Evolutionary conservation across 371 early-diverging fungal species (phyloP), one percentile per base, ranked within the genome.

Genomic region (Entomophthora muscae): DNA sequence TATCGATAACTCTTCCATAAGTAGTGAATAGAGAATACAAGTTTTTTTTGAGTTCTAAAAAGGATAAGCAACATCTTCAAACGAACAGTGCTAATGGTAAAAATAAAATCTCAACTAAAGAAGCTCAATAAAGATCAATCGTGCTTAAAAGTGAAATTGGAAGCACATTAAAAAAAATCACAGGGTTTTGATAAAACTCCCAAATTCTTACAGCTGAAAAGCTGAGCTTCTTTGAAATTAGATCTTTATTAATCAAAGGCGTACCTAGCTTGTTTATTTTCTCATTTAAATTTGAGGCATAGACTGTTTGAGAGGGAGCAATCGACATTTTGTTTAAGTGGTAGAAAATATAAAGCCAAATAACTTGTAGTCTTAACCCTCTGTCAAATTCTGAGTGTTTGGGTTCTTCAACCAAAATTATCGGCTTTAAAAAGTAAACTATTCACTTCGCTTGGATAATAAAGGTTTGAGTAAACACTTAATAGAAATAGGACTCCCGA

Each of bases 1-100:
- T 83, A 66, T 91, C 93, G 29, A 94, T 65, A 42, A 96, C 78
- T 53, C 77, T 74, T 31, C 95, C 97, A 71, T 85, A 84, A 17
- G 83, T 77, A 22, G 83, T 76, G 69, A 93, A 93, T 31, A 90
- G 72, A 58, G 75, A 73, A 74, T 90, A 90, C 27, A 91, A 72
- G 12, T 77, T 76, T 32, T 73, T 70, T 67, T 79, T 79, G 63
- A 91, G 73, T 62, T 87, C 89, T 88, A 67, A 26, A 57, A 23
- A 64, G 30, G 53, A 28, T 23, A 62, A 64, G n/a, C n/a, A n/a
- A n/a, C n/a, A n/a, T n/a, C n/a, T n/a, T n/a, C n/a, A n/a, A n/a
- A n/a, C n/a, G n/a, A 42, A 42, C 5, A 42, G 10, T 42, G 10
- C 42, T 42, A 57, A 28, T 1, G 10, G 3, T 56, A 29, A 3